Evolutionary conservation across 2,329 filamentous ascomycete species (phyloP).

Genomic region (Sclerotinia spermophila): DNA sequence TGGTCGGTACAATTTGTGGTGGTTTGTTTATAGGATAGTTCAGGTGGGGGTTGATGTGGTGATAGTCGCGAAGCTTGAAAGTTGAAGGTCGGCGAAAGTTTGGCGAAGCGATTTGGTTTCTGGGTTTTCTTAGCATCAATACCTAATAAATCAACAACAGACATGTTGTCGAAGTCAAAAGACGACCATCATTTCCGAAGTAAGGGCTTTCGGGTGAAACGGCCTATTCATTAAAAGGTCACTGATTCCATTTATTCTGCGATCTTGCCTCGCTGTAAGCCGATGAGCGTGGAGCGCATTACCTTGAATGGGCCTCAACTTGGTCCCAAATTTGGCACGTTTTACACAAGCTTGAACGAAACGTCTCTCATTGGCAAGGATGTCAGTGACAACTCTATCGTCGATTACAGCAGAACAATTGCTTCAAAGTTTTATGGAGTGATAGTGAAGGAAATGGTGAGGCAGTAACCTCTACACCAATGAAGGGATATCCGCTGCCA

Average conservation of each 20-base stretch:
- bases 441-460: background rate
- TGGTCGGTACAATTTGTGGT: conserved; percentile 18
- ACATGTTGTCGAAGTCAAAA: background rate
- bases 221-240: background rate
- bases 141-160: background rate
- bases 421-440: background rate
- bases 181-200: background rate
- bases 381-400: background rate
- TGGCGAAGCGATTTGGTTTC: background rate
- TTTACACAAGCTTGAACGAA: background rate
- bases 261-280: background rate
- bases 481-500: background rate
- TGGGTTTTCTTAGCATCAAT: background rate
- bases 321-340: background rate
- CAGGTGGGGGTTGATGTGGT: conserved; percentile 16
- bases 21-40: conserved; percentile 5
- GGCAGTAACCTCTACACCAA: background rate
- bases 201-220: background rate
- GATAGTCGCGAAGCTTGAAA: conserved; percentile 5
- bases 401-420: background rate
- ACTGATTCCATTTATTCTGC: background rate
- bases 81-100: background rate
- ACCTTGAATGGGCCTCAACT: background rate
- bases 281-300: background rate
- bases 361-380: background rate